Base-by-base conservation (phyloP, 441 rosid species). In the Hura crepitans region DNA sequence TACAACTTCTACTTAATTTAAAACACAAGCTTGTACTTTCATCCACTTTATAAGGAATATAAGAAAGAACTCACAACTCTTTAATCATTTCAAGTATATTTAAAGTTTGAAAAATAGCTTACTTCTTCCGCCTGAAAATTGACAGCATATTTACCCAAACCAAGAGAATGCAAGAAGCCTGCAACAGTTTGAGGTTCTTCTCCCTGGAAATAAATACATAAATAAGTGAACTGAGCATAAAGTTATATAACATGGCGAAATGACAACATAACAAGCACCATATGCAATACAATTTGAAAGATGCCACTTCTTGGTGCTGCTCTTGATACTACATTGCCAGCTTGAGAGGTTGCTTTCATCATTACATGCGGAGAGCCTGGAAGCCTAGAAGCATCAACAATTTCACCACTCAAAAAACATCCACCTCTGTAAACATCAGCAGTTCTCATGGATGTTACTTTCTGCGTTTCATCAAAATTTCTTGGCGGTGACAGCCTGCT, bases 61-160 rank as follows among this genome's bases (percentile, higher is more conserved):
- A 30, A 5, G 4, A 59, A 69, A 20, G 53, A 9, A 50, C 28
- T 15, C 33, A 39, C 12, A 28, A 39, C 23, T 18, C 39, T 28
- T 22, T 27, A 12, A 31, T 17, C 33, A 64, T 35, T 46, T 46
- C 10, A 64, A 46, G 13, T 9, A 64, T 64, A 12, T 46, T 43
- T 23, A 43, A 30, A 65, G 15, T 46, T 17, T 17, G 14, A 33
- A 65, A 0, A 61, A 6, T 68, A 31, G 73, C 91, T 86, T 71
- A 86, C 91, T 76, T 87, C 91, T 76, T 86, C 91, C 49, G 82
- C 88, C 69, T 63, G 78, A 70, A 86, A 85, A 66, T 0, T 27
- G 65, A 81, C 58, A 46, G 55, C 75, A 58, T 86, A 86, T 77
- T 86, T 80, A 53, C 75, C 83, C 79, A 86, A 77, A 62, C 82